Percentiles rank a stretch among this genome's conserved stretches.
Evolutionary conservation across 2,329 filamentous ascomycete species (phyloP).

Genomic region (Aspergillus intermedius): DNA sequence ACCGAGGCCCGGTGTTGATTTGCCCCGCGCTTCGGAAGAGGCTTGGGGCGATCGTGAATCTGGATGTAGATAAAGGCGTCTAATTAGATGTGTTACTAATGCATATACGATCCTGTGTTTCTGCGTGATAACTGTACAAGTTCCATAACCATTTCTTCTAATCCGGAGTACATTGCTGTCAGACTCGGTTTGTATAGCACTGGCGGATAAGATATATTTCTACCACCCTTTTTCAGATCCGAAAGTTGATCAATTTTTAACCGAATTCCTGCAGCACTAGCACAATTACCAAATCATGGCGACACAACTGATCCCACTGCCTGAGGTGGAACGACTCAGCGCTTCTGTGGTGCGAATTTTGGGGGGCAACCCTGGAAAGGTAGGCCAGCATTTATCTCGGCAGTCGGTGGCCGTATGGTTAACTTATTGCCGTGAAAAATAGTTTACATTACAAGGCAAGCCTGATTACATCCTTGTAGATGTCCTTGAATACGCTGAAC

Average conservation of each 20-base stretch:
- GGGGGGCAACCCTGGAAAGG: constrained; percentile 84
- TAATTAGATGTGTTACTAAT: not conserved
- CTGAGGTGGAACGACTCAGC: constrained; percentile 70
- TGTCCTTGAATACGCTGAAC: not conserved
- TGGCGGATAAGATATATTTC: too few relatives aligned
- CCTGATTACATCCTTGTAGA: not conserved
- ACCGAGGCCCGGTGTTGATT: constrained; percentile 1
- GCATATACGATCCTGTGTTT: not conserved
- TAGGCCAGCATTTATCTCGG: constrained; percentile 24
- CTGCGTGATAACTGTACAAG: too few relatives aligned
- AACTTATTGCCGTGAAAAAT: not conserved
- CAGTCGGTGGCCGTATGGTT: not conserved
- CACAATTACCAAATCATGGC: constrained; percentile 44
- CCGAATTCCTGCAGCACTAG: not conserved
- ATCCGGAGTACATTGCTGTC: too few relatives aligned
- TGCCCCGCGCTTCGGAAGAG: constrained; percentile 3
- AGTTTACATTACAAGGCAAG: constrained; percentile 56
- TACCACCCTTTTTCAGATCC: too few relatives aligned
- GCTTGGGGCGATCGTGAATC: not conserved
- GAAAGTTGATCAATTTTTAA: too few relatives aligned
- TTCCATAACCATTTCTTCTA: too few relatives aligned
- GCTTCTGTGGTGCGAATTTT: constrained; percentile 74
- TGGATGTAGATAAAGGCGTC: not conserved
- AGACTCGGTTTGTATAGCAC: too few relatives aligned
- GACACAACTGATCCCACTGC: constrained; percentile 56